These are phyloP conservation scores for Epichloe amarillans DNA, from an alignment of 2,329 filamentous ascomycete species.

Conservation along the genomic window DNA sequence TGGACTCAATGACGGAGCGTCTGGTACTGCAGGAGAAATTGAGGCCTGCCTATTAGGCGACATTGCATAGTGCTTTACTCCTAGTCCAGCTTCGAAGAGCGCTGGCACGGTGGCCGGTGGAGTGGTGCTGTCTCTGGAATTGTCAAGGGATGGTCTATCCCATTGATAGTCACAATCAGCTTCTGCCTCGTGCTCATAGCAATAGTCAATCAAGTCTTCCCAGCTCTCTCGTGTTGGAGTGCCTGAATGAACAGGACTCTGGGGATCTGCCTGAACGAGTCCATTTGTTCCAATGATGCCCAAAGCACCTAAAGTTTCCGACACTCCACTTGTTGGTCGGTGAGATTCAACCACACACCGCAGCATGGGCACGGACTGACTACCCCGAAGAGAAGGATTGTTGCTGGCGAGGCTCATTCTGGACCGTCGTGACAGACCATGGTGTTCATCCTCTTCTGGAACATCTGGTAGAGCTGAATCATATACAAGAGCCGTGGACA, in stretches of 20 bases:
- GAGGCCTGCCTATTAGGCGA: constrained; percentile 12
- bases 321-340: constrained; percentile 33
- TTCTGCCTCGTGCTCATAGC: constrained; percentile 55
- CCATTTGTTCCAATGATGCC: constrained; percentile 21
- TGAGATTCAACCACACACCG: constrained; percentile 29
- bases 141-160: constrained; percentile 44
- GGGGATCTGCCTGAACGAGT: neutral
- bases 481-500: constrained; percentile 16
- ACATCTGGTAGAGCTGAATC: constrained; percentile 42
- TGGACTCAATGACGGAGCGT: constrained; percentile 36
- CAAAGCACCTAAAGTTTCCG: constrained; percentile 36
- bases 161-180: constrained; percentile 54
- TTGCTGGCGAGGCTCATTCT: constrained; percentile 33
- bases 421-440: constrained; percentile 22
- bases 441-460: constrained; percentile 48
- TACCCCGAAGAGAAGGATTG: constrained; percentile 38
- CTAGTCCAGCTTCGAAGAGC: constrained; percentile 13
- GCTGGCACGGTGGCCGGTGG: constrained; percentile 14
- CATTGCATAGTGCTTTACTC: constrained; percentile 8
- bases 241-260: constrained; percentile 15
- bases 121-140: constrained; percentile 10
- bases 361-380: constrained; percentile 41
- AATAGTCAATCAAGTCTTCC: constrained; percentile 60
- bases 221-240: constrained; percentile 32
- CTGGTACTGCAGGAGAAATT: constrained; percentile 17